Conservation (phyloP, 306 rosid species). For the Gillenia trifoliata region DNA sequence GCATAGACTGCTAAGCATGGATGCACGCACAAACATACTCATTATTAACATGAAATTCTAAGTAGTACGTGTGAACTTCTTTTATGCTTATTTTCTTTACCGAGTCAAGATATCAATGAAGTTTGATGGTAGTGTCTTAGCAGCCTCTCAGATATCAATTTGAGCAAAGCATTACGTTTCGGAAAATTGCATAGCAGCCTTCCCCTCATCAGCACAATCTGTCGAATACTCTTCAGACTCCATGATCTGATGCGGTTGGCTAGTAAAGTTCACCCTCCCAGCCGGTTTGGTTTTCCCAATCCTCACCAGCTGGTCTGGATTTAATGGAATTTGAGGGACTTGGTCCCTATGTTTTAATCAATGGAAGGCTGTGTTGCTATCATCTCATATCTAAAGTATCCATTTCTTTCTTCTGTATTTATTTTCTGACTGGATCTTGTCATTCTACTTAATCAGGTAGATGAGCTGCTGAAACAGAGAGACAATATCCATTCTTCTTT, state of each 20-base stretch:
- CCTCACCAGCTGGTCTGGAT: background rate
- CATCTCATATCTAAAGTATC: background rate
- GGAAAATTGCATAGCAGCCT: background rate
- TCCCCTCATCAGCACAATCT: background rate
- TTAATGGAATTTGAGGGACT: background rate
- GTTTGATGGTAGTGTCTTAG: background rate
- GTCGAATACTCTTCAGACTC: background rate
- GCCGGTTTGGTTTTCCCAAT: background rate
- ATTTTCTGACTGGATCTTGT: background rate
- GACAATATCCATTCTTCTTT: conserved; percentile 80
- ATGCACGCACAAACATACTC: background rate
- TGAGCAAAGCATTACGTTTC: background rate
- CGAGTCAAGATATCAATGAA: background rate
- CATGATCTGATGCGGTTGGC: background rate
- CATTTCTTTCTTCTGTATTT: background rate
- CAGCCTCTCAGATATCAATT: background rate
- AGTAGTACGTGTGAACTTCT: background rate
- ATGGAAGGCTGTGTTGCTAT: background rate
- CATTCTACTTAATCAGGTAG: conserved; percentile 56
- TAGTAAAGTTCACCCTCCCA: background rate
- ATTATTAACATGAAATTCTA: background rate
- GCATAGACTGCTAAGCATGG: background rate
- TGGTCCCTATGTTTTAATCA: background rate
- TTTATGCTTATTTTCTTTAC: background rate
- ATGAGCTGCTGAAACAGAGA: conserved; percentile 91